Evolutionary conservation across 805 yeast genomes (phyloP).

Genomic region (Yamadazyma insecticola): DNA sequence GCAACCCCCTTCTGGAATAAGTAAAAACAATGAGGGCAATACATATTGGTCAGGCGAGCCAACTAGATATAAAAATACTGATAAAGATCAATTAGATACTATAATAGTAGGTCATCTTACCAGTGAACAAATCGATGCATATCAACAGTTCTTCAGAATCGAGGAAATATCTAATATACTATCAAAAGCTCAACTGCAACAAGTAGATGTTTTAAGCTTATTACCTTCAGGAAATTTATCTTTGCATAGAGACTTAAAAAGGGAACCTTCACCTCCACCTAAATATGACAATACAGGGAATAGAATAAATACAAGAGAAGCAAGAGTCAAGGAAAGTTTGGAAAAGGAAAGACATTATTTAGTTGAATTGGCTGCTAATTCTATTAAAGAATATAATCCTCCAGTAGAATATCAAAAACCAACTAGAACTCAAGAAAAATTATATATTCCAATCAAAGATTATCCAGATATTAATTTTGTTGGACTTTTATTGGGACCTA

Average conservation of each 20-base stretch:
- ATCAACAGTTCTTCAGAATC: conserved; percentile 66
- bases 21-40: too few relatives aligned
- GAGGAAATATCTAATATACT: conserved; percentile 72
- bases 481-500: conserved; percentile 88
- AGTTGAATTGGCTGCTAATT: conserved; percentile 67
- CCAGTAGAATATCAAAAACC: conserved; percentile 78
- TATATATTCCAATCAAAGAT: conserved; percentile 78
- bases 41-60: conserved; percentile 35
- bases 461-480: conserved; percentile 92
- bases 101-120: conserved; percentile 42
- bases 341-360: conserved; percentile 79
- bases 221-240: conserved; percentile 37
- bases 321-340: conserved; percentile 51
- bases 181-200: conserved; percentile 23
- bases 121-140: conserved; percentile 73
- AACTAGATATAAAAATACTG: conserved; percentile 19
- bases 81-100: conserved; percentile 20
- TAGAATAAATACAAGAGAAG: conserved; percentile 80
- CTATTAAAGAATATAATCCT: conserved; percentile 72
- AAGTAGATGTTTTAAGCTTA: conserved; percentile 38
- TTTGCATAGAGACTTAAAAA: conserved; percentile 29
- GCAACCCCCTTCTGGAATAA: too few relatives aligned
- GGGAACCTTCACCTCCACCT: conserved; percentile 91
- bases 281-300: conserved; percentile 78
- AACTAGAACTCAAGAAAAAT: conserved; percentile 66